phyloP scores from a whole-genome alignment of 768 basidiomycete species.

The Lactarius psammicola region DNA sequence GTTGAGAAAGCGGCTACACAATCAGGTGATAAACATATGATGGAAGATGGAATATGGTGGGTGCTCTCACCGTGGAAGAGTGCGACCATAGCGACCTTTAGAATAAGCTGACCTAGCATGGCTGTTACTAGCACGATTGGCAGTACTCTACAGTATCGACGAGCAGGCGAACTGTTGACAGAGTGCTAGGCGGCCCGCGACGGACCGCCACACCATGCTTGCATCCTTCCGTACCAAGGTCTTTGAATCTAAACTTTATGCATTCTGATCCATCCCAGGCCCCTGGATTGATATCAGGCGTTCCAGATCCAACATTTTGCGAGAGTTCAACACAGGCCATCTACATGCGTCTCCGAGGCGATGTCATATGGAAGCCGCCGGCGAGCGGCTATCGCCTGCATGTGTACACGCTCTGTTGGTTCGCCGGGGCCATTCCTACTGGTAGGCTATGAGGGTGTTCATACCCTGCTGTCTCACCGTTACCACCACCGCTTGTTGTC shows the following conservation, averaged over 20 bases:
- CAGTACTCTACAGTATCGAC: background rate
- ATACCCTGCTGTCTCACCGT: background rate
- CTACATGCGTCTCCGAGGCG: too few species aligned
- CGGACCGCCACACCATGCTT: conserved; percentile 9
- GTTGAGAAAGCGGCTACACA: conserved; percentile 70
- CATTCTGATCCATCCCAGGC: too few species aligned
- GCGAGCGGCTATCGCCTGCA: background rate
- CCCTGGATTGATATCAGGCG: too few species aligned
- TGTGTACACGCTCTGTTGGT: background rate
- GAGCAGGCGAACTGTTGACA: too few species aligned
- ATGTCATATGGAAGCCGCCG: background rate
- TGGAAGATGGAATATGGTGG: background rate
- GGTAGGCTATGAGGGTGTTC: background rate
- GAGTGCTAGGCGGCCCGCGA: background rate
- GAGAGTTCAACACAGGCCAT: too few species aligned
- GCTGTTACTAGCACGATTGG: background rate
- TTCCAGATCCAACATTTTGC: too few species aligned
- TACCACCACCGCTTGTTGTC: background rate
- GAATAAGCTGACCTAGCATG: conserved; percentile 21
- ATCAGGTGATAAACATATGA: background rate
- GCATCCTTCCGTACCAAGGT: too few species aligned
- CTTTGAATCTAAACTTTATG: too few species aligned
- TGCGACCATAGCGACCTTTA: conserved; percentile 18
- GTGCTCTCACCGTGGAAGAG: conserved; percentile 25
- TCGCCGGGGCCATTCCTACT: background rate